These are phyloP conservation scores for Kodamaea kakaduensis DNA, from an alignment of 805 yeast genomes.

Conservation along the genomic window DNA sequence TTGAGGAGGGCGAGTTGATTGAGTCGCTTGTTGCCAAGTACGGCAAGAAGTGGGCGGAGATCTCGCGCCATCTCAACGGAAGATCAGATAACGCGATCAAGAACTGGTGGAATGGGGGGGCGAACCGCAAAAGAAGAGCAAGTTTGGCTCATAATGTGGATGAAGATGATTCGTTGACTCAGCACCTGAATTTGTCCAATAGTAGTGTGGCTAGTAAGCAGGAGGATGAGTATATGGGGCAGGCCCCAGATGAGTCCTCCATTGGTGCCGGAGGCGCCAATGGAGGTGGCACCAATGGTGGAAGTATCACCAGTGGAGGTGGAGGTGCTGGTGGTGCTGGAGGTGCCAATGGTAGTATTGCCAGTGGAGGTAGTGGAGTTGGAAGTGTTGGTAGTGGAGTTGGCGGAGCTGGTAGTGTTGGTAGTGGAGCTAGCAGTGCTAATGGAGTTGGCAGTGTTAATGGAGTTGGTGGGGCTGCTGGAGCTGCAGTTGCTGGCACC, in stretches of 20 bases:
- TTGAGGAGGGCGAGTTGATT: constrained; percentile 78
- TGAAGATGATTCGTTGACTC: constrained; percentile 1
- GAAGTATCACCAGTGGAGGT: no score
- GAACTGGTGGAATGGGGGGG: constrained; percentile 97
- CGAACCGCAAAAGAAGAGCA: constrained; percentile 69
- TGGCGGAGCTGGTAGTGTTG: background rate
- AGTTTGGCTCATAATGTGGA: constrained; percentile 15
- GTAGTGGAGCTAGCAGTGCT: background rate
- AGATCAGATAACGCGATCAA: constrained; percentile 88
- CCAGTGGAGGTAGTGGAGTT: no score
- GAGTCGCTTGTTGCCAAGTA: constrained; percentile 73
- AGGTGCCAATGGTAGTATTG: no score
- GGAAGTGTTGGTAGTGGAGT: no score
- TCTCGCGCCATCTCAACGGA: constrained; percentile 82
- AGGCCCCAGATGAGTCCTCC: background rate
- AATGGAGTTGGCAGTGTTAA: constrained; percentile 1
- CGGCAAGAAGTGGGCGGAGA: constrained; percentile 94
- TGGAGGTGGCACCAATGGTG: no score
- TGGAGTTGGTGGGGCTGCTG: constrained; percentile 1
- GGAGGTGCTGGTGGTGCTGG: no score
- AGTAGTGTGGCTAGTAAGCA: constrained; percentile 3
- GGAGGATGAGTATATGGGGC: no score
- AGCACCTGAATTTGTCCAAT: constrained; percentile 4
- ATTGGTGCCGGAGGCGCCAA: background rate
- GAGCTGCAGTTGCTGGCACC: background rate